Base-by-base conservation (phyloP, 345 rosid genomes). In the Lagerstroemia speciosa region DNA sequence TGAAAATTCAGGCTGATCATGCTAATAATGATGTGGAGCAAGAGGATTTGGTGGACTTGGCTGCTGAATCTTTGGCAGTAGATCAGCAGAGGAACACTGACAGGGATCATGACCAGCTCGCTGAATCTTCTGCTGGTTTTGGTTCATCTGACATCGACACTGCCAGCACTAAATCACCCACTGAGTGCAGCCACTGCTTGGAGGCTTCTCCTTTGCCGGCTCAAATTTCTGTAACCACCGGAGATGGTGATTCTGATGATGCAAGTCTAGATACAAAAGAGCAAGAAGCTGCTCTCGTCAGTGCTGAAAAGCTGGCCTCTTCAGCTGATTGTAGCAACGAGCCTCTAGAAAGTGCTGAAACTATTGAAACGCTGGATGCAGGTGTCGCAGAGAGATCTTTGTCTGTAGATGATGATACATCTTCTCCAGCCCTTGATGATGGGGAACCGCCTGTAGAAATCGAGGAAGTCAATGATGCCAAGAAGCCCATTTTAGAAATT, bases 221-320 rank as follows among this genome's bases (percentile, higher is more conserved):
- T 31, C 67, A 26, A 27, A 71, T 68, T 75, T 65, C 72, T 32
- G 78, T 73, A 16, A 40, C 73, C 14, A 69, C 65, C 71, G 69
- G 67, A 32, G 66, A 69, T 67, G 66, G 71, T 52, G 81, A 69
- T 53, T 50, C 67, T 6, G 62, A 69, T 68, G 80, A 72, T 71
- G 63, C 77, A 61, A 71, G 63, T 76, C 80, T 77, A 72, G 77
- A 64, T 63, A 66, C 76, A 60, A 24, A 78, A 41, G 72, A 79
- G 62, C 69, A 66, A 72, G 38, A 32, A 66, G 72, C 33, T 70
- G 31, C 68, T 32, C 70, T 80, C 55, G 83, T 75, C 57, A 55
- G 58, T 48, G 71, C 43, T 61, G 79, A 71, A 73, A 67, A 55
- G 17, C 50, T 71, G 41, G 70, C 80, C 46, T 68, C 75, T 34